A percentile compares a stretch with the other conserved stretches of the same genome.
These are phyloP conservation scores for Chlamydomonas sp. DNA, from an alignment of 139 green algal genomes.

Conservation along the genomic window DNA sequence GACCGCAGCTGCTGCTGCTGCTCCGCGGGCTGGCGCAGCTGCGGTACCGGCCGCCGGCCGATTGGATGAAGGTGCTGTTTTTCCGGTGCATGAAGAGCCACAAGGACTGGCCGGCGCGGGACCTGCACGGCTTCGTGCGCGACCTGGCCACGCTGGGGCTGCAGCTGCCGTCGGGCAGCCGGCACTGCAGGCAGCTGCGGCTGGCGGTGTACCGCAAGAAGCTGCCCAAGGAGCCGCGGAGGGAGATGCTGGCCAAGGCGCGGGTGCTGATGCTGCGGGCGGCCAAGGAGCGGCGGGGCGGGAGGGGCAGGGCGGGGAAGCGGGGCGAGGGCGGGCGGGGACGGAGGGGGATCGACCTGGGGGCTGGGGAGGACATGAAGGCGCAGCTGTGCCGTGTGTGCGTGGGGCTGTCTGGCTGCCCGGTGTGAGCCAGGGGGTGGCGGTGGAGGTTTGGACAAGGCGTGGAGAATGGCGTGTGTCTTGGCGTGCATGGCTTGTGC, in stretches of 20 bases:
- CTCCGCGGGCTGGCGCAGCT: constrained; percentile 5
- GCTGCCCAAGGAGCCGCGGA: not conserved
- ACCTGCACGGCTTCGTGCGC: not conserved
- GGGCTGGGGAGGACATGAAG: not conserved
- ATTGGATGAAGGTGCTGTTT: constrained; percentile 11
- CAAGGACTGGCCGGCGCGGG: not conserved
- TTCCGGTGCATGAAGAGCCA: not conserved
- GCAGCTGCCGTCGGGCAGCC: not conserved
- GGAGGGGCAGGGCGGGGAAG: not conserved
- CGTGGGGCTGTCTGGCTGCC: no score
- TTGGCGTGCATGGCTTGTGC: no score
- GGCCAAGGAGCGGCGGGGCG: no score
- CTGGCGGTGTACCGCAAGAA: not conserved
- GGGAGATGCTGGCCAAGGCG: no score
- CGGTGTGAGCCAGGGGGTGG: no score
- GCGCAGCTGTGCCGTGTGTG: no score
- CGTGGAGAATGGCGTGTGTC: no score
- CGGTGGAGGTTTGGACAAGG: no score
- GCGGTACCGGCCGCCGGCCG: not conserved
- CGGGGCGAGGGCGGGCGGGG: not conserved
- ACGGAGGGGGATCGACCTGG: not conserved
- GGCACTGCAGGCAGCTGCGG: not conserved
- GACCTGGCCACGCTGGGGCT: constrained; percentile 7
- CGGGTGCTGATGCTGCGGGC: no score
- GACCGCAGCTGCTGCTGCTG: not conserved